Percentiles rank a stretch among this genome's conserved stretches.
phyloP scores from a whole-genome alignment of 2,329 filamentous ascomycete species.

The Blastomyces gilchristii region DNA sequence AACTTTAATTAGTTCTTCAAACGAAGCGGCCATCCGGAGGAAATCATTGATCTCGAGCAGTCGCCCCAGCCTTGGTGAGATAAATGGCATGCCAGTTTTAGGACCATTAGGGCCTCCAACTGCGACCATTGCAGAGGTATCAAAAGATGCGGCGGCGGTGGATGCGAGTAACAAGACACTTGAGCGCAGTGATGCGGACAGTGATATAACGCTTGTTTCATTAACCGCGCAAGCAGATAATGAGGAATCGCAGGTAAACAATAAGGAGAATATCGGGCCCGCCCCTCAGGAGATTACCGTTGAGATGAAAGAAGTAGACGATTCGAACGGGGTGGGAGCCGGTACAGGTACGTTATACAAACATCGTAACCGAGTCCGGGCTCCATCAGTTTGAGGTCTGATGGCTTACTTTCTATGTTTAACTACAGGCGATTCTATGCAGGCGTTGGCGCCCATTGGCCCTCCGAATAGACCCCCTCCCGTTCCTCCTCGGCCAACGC shows the following conservation, averaged over 20 bases:
- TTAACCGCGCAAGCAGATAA: slow-evolving; percentile 12
- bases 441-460: slow-evolving; percentile 18
- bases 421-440: neutral
- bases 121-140: slow-evolving; percentile 16
- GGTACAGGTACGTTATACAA: slow-evolving; percentile 4
- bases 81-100: slow-evolving; percentile 36
- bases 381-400: slow-evolving; percentile 8
- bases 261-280: slow-evolving; percentile 33
- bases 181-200: slow-evolving; percentile 21
- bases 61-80: slow-evolving; percentile 31
- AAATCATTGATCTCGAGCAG: slow-evolving; percentile 34
- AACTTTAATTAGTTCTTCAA: slow-evolving; percentile 55
- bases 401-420: neutral
- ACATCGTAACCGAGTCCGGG: neutral
- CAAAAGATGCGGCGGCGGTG: slow-evolving; percentile 21
- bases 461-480: slow-evolving; percentile 46
- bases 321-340: slow-evolving; percentile 13
- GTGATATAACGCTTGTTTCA: slow-evolving; percentile 31
- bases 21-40: slow-evolving; percentile 43
- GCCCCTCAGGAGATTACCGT: slow-evolving; percentile 18
- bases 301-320: slow-evolving; percentile 19
- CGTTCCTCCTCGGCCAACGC: slow-evolving; percentile 45
- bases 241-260: slow-evolving; percentile 20
- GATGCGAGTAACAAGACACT: neutral
- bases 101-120: slow-evolving; percentile 37